Conservation (phyloP, 192 early-diverging fungal genomes). For the Funneliformis mosseae region DNA sequence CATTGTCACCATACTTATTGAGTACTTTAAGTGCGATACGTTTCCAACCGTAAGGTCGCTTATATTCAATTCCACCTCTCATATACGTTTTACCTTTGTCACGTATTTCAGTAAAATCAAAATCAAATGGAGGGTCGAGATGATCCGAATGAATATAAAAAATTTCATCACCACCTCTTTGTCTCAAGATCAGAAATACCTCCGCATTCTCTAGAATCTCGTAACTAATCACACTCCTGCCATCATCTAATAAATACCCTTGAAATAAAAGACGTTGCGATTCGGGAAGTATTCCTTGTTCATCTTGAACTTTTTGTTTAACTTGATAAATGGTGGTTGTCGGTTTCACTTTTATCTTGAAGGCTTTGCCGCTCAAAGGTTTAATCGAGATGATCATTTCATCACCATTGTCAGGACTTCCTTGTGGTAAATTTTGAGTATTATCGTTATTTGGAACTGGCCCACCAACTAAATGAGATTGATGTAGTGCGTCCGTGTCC, state of each 20-base stretch:
- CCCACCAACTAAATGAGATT: constrained; percentile 16
- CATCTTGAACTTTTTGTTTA: constrained; percentile 81
- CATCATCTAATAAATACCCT: constrained; percentile 80
- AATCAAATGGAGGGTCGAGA: constrained; percentile 19
- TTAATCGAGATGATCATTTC: constrained; percentile 60
- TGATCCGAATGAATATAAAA: constrained; percentile 17
- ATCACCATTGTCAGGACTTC: neutral
- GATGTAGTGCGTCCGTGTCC: constrained; percentile 3
- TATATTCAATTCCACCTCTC: constrained; percentile 8
- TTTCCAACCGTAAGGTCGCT: constrained; percentile 18
- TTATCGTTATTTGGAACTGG: neutral
- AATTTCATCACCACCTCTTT: constrained; percentile 66
- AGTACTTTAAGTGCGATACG: constrained; percentile 14
- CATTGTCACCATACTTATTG: constrained; percentile 19
- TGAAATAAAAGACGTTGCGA: constrained; percentile 82
- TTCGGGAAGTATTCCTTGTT: constrained; percentile 78
- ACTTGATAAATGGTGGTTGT: constrained; percentile 76
- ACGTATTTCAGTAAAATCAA: constrained; percentile 3
- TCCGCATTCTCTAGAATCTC: constrained; percentile 78
- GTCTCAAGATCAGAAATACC: constrained; percentile 68
- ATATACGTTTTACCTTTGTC: neutral
- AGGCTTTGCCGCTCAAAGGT: constrained; percentile 79
- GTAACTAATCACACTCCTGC: constrained; percentile 71
- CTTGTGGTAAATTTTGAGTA: neutral
- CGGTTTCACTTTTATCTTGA: constrained; percentile 75